Conservation (phyloP, 495 filamentous ascomycete species). For the Penicillium turbatum region DNA sequence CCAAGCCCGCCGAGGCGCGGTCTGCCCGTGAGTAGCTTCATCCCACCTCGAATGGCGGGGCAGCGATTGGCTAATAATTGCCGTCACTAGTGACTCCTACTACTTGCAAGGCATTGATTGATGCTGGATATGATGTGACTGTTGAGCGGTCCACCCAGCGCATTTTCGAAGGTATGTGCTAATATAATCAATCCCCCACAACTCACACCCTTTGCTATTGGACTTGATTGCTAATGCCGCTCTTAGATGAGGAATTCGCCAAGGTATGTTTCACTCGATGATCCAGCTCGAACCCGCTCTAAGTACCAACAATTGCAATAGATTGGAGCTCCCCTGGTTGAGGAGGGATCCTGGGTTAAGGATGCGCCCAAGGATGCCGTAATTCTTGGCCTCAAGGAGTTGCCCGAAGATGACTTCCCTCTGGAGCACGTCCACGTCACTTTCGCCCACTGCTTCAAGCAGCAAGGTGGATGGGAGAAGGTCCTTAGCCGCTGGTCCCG, state of each 20-base stretch:
- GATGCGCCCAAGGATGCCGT: constrained; percentile 72
- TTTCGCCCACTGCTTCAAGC: constrained; percentile 82
- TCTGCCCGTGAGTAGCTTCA: constrained; percentile 39
- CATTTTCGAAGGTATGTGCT: constrained; percentile 69
- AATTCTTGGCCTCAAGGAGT: constrained; percentile 90
- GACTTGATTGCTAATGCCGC: constrained; percentile 13
- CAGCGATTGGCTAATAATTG: constrained; percentile 2
- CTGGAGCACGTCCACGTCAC: constrained; percentile 83
- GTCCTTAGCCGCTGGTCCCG: constrained; percentile 76
- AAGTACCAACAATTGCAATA: constrained; percentile 18
- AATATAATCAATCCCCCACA: background rate
- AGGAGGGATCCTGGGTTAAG: constrained; percentile 72
- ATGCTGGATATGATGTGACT: constrained; percentile 78
- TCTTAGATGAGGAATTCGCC: constrained; percentile 51
- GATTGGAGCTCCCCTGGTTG: constrained; percentile 71
- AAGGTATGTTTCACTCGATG: constrained; percentile 26
- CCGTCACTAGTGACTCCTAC: constrained; percentile 52
- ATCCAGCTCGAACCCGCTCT: background rate
- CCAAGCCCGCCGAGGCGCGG: constrained; percentile 47
- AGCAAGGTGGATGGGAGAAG: constrained; percentile 79
- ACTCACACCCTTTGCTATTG: background rate
- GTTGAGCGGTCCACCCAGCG: constrained; percentile 76
- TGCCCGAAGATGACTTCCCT: constrained; percentile 83
- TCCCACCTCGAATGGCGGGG: constrained; percentile 7
- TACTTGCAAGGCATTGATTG: constrained; percentile 71